Evolutionary conservation across 2,329 filamentous ascomycete species (phyloP), one percentile per base, ranked within the genome.

Genomic region (Botrytis fabae): DNA sequence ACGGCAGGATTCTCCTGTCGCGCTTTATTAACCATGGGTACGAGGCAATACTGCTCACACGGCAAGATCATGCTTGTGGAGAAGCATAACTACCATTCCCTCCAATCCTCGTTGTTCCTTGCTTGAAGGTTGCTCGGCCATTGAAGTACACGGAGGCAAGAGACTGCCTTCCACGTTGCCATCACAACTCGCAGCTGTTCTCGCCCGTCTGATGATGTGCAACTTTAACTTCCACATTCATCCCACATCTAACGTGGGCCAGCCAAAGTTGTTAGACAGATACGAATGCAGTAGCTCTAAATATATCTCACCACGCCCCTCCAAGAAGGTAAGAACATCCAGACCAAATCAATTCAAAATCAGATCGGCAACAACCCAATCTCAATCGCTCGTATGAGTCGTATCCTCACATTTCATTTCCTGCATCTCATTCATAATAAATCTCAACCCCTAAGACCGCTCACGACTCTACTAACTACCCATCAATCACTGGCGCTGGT

Each of bases 161-260:
- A 66, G 28, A 66, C 54, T n/a, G 28, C 54, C 54, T 38, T 66
- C 64, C 64, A 66, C 64, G 64, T 66, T 66, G 64, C 46, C 46
- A 54, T 66, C 64, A 51, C 64, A 66, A 51, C 64, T 40, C 54
- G 9, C 42, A 65, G 35, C n/a, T 64, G 20, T 46, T 25, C 44
- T 64, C 60, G 38, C 32, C 32, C 12, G 10, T 25, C 8, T 46
- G n/a, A 40, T 40, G 64, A 66, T 66, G 46, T 66, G 46, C 64
- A 16, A 66, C 64, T 10, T 12, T 22, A 40, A 51, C 44, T 66
- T 66, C 63, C 46, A 66, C 46, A 28, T 54, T 40, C 32, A 66
- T 66, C 22, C 20, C 63, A 32, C 32, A 54, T 35, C 32, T 32
- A 54, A 38, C 46, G 46, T 51, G 28, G 46, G 46, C 64, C 46